Evolutionary conservation across 345 rosid genomes (phyloP).

Genomic region (Toxicodendron radicans): DNA sequence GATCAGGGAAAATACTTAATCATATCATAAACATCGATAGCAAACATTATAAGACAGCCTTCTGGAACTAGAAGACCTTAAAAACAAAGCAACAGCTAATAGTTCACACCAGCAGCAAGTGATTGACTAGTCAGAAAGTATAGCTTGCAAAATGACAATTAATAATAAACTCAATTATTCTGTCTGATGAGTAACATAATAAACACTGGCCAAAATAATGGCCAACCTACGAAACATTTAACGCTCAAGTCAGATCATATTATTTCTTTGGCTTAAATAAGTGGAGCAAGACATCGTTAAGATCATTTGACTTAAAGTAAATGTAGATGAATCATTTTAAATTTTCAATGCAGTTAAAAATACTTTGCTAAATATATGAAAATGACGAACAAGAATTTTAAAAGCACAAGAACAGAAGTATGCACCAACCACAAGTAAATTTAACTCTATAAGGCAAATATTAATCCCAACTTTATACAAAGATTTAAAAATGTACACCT

Average conservation of each 20-base stretch:
- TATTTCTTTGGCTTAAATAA: neutral
- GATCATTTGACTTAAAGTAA: neutral
- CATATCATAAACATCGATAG: neutral
- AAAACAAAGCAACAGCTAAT: no score
- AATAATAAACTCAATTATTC: no score
- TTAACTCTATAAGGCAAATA: conserved; percentile 5
- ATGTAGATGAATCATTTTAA: neutral
- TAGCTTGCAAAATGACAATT: no score
- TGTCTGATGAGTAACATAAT: neutral
- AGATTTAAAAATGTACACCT: neutral
- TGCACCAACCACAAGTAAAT: neutral
- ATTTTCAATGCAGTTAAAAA: neutral
- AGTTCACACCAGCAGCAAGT: neutral
- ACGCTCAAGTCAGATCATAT: neutral
- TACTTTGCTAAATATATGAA: neutral
- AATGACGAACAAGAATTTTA: neutral
- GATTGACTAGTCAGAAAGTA: neutral
- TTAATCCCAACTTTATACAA: neutral
- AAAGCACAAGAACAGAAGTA: neutral
- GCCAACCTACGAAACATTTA: neutral
- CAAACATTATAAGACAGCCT: neutral
- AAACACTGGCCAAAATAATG: neutral
- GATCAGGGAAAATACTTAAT: neutral
- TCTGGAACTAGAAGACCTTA: neutral
- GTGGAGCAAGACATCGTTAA: neutral